These are phyloP conservation scores for Ogataea thermomethanolica DNA, from an alignment of 805 yeast species.

Conservation along the genomic window DNA sequence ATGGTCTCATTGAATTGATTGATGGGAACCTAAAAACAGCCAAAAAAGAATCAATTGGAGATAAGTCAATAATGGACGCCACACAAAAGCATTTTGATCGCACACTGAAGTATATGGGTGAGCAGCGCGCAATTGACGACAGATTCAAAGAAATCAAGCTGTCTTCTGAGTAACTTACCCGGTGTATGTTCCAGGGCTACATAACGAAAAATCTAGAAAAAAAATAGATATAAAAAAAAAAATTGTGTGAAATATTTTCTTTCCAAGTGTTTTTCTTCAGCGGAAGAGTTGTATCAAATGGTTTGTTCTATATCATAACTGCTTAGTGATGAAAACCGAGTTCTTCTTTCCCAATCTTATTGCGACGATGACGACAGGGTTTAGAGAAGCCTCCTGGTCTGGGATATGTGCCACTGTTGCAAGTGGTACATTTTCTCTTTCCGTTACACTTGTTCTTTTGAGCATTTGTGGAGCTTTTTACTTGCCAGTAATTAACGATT, in stretches of 20 bases:
- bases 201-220: conserved; percentile 4
- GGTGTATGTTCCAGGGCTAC: conserved; percentile 6
- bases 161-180: conserved; percentile 7
- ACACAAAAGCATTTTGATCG: conserved; percentile 61
- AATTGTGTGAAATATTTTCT: conserved; percentile 6
- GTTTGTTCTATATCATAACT: conserved; percentile 11
- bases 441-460: conserved; percentile 32
- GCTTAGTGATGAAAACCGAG: conserved; percentile 38
- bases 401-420: conserved; percentile 28
- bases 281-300: conserved; percentile 15
- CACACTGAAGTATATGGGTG: conserved; percentile 64
- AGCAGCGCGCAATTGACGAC: conserved; percentile 67
- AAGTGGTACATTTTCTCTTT: conserved; percentile 31
- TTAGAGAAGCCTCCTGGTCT: conserved; percentile 43
- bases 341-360: conserved; percentile 90
- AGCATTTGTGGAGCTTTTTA: conserved; percentile 50
- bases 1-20: conserved; percentile 82
- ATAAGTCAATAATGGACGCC: conserved; percentile 26
- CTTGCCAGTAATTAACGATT: conserved; percentile 79
- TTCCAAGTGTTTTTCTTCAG: conserved; percentile 9
- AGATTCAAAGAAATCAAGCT: conserved; percentile 52
- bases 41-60: conserved; percentile 17
- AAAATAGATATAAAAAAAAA: conserved; percentile 7
- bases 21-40: conserved; percentile 51
- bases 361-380: conserved; percentile 93